A percentile compares a stretch with the other conserved stretches of the same genome.
Conservation (phyloP, 306 rosid species). For the Rubus parviflorus region DNA sequence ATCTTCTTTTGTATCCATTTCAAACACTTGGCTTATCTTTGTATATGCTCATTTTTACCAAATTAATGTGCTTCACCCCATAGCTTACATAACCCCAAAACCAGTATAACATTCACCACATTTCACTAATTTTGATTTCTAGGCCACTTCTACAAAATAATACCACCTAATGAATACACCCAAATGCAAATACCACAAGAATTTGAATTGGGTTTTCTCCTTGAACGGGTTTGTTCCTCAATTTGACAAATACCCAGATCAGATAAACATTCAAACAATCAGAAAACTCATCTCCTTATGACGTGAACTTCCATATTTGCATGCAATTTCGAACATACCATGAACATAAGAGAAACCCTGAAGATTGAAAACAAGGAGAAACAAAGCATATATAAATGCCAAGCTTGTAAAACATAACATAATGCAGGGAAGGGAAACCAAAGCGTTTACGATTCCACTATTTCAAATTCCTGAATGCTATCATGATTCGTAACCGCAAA, state of each 20-base stretch:
- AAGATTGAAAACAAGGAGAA: conserved; percentile 25
- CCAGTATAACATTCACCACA: conserved; percentile 26
- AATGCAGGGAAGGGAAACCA: conserved; percentile 27
- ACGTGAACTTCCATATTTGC: conserved; percentile 16
- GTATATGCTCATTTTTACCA: conserved; percentile 28
- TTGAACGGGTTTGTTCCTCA: conserved; percentile 26
- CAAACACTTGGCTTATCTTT: conserved; percentile 43
- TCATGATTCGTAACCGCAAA: conserved; percentile 47
- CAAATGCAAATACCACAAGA: conserved; percentile 25
- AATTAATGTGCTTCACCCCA: conserved; percentile 22
- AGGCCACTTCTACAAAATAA: conserved; percentile 15
- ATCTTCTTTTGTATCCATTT: conserved; percentile 52
- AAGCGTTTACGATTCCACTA: conserved; percentile 23
- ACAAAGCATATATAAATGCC: conserved; percentile 10
- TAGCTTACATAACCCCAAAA: not conserved
- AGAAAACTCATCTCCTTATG: conserved; percentile 28
- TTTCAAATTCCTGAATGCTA: conserved; percentile 12
- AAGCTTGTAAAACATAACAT: conserved; percentile 18
- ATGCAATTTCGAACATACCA: conserved; percentile 31
- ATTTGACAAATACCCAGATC: conserved; percentile 30
- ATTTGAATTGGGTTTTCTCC: conserved; percentile 17
- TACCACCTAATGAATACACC: conserved; percentile 23
- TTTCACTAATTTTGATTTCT: conserved; percentile 30
- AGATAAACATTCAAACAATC: conserved; percentile 29
- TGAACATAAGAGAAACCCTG: conserved; percentile 35